Conservation (phyloP, 345 rosid genomes). For the Hibiscus syriacus region DNA sequence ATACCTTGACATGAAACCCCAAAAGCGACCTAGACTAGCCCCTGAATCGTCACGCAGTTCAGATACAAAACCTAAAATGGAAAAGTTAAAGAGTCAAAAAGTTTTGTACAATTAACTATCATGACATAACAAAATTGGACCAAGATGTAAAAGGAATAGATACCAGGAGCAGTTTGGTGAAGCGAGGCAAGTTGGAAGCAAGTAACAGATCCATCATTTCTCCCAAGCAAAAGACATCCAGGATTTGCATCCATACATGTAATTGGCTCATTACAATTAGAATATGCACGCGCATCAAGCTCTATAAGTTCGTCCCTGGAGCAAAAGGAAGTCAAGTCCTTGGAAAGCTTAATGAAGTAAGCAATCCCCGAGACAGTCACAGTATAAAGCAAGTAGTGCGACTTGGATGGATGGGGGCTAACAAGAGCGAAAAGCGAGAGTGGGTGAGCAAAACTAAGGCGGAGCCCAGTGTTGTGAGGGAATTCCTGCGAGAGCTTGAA, state of each 20-base stretch:
- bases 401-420: constrained; percentile 21
- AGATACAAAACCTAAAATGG: constrained; percentile 41
- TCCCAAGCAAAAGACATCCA: constrained; percentile 59
- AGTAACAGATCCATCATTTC: constrained; percentile 58
- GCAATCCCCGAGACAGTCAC: constrained; percentile 62
- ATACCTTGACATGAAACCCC: constrained; percentile 88
- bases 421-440: constrained; percentile 71
- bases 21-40: constrained; percentile 43
- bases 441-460: constrained; percentile 46
- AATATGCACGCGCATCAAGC: constrained; percentile 38
- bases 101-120: not conserved
- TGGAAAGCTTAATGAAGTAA: constrained; percentile 44
- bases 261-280: constrained; percentile 22
- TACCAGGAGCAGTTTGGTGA: constrained; percentile 54
- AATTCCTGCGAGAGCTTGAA: constrained; percentile 51
- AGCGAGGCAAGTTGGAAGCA: constrained; percentile 44
- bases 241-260: constrained; percentile 48
- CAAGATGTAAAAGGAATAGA: not conserved
- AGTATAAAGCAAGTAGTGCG: constrained; percentile 45
- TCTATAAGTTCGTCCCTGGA: constrained; percentile 38
- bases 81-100: constrained; percentile 2
- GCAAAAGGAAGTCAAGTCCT: constrained; percentile 33
- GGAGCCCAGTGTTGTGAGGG: constrained; percentile 43
- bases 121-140: not conserved
- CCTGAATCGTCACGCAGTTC: constrained; percentile 81